phyloP scores from a whole-genome alignment of 208 protist genomes.

The Strigomonas culicis region DNA sequence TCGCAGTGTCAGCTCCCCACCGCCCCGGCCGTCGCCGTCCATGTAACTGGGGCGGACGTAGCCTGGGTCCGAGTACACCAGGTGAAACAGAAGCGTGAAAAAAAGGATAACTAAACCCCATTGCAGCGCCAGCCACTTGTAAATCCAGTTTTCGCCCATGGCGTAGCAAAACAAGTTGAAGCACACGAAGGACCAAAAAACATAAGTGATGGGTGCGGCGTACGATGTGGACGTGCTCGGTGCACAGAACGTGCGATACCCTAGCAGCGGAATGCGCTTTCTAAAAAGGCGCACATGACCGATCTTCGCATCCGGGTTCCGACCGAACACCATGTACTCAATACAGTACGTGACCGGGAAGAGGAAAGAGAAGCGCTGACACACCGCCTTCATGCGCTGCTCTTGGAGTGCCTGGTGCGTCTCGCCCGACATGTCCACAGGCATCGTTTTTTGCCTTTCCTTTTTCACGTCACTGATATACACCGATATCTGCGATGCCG shows the following conservation, averaged over 20 bases:
- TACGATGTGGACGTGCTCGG: conserved; percentile 74
- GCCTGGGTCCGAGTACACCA: conserved; percentile 77
- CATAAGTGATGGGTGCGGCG: conserved; percentile 34
- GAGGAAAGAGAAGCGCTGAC: conserved; percentile 68
- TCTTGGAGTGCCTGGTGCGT: conserved; percentile 64
- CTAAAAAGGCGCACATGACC: conserved; percentile 80
- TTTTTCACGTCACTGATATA: conserved; percentile 31
- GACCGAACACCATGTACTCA: conserved; percentile 77
- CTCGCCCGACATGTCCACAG: conserved; percentile 55
- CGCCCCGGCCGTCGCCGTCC: conserved; percentile 2
- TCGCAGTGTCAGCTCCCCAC: conserved; percentile 44
- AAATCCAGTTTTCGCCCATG: conserved; percentile 42
- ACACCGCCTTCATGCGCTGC: conserved; percentile 50
- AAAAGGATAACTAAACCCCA: conserved; percentile 43
- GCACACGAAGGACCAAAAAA: conserved; percentile 21
- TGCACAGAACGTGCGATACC: conserved; percentile 56
- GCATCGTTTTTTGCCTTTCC: conserved; percentile 60
- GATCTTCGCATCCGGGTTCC: conserved; percentile 48
- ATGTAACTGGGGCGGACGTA: conserved; percentile 77
- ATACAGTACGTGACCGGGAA: conserved; percentile 58
- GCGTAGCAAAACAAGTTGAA: conserved; percentile 28
- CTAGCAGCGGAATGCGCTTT: conserved; percentile 55
- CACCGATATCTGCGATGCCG: conserved; percentile 48
- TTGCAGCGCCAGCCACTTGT: conserved; percentile 19
- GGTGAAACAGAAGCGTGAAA: conserved; percentile 31